These are phyloP conservation scores for Gastroboletus turbinatus DNA, from an alignment of 1,284 basidiomycete species.

Conservation along the genomic window DNA sequence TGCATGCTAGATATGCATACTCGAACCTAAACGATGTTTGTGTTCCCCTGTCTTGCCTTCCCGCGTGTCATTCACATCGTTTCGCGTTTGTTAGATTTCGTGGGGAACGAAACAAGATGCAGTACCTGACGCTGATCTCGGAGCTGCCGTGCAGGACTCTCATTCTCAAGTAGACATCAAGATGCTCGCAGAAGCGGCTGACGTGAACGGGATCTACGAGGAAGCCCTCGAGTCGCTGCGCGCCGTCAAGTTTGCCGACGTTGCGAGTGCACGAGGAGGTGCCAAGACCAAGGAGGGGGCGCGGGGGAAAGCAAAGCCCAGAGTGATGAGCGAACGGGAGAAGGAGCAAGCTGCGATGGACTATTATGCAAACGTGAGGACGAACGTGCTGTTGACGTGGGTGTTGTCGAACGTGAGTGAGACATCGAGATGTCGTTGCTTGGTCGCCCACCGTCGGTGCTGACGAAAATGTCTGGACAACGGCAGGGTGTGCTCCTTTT, in stretches of 20 bases:
- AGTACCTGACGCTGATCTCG: conserved; percentile 70
- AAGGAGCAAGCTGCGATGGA: conserved; percentile 80
- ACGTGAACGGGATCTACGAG: conserved; percentile 88
- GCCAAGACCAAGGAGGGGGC: conserved; percentile 12
- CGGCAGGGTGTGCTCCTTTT: conserved; percentile 70
- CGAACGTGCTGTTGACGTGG: conserved; percentile 88
- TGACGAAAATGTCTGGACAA: background rate
- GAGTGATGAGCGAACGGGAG: conserved; percentile 47
- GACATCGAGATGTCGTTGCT: background rate
- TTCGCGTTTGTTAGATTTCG: conserved; percentile 54
- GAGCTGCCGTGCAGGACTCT: conserved; percentile 75
- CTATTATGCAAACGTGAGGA: conserved; percentile 88
- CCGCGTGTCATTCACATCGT: background rate
- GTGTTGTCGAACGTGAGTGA: conserved; percentile 75
- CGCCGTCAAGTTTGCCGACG: conserved; percentile 57
- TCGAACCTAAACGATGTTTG: conserved; percentile 77
- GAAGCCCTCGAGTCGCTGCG: conserved; percentile 84
- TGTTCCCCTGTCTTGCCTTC: background rate
- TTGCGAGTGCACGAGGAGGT: conserved; percentile 3
- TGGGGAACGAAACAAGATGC: conserved; percentile 91
- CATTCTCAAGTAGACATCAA: conserved; percentile 88
- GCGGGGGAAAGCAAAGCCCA: conserved; percentile 27
- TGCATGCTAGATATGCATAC: conserved; percentile 65
- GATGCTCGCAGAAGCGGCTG: conserved; percentile 81
- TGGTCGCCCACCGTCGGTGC: background rate